Conservation (phyloP, 352 stramenopile genomes). For the Halophytophthora polymorphica region DNA sequence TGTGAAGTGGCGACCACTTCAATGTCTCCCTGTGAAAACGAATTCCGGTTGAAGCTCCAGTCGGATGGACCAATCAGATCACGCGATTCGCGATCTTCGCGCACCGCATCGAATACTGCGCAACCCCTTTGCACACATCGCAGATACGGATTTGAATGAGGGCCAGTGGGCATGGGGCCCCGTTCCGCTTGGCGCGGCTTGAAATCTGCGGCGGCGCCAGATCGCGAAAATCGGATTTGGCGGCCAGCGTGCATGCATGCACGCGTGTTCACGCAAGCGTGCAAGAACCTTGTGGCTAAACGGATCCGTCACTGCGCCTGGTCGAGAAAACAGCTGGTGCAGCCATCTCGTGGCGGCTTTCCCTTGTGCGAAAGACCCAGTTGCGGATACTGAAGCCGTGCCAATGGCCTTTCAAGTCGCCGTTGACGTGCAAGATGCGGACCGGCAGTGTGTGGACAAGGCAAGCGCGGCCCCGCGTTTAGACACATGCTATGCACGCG, state of each 20-base stretch:
- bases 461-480: too few relatives aligned
- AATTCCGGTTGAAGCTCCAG: neutral
- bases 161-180: slow-evolving; percentile 2
- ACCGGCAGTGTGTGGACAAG: neutral
- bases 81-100: slow-evolving; percentile 2
- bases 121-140: too few relatives aligned
- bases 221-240: too few relatives aligned
- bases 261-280: neutral
- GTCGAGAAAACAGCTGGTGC: neutral
- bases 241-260: too few relatives aligned
- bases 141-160: neutral
- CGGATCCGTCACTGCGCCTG: neutral
- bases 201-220: neutral
- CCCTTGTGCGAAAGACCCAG: neutral
- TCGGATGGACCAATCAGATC: neutral
- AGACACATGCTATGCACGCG: too few relatives aligned
- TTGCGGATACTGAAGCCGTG: neutral
- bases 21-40: slow-evolving; percentile 2
- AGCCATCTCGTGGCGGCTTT: neutral
- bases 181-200: slow-evolving; percentile 1
- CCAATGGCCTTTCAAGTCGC: neutral
- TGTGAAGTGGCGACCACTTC: slow-evolving; percentile 1
- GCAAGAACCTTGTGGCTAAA: neutral
- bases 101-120: too few relatives aligned
- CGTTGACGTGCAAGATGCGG: neutral